Evolutionary conservation across 768 basidiomycete species (phyloP), one percentile per base, ranked within the genome.

Genomic region (Pleurotus cornucopiae): DNA sequence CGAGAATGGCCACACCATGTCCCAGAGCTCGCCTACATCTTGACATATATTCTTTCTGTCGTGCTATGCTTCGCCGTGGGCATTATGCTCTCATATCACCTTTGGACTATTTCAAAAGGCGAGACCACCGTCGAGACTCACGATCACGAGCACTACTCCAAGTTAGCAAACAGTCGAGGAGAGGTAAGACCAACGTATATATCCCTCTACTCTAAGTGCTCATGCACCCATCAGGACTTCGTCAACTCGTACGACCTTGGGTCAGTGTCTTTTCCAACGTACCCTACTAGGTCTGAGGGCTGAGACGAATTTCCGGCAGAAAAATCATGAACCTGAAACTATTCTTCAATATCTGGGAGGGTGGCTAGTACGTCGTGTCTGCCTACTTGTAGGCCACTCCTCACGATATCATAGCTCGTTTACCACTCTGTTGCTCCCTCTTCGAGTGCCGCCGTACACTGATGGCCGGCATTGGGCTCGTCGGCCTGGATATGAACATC

Each of bases 201-300:
- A 4, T 38, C 9, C 23, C n/a, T 23, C 60, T 20, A 49, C 13
- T 5, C 56, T 20, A 9, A 18, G 53, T 12, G 25, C 13, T 4
- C 30, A 53, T 39, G 11, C 45, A 38, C 44, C 12, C 13, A n/a
- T 16, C 43, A 91, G 90, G 74, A 74, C 1, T 98, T 94, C 64
- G 77, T 92, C 9, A 98, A 98, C 64, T 93, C 89, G 1, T 99
- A 94, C 66, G 91, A 98, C 67, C 73, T 96, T 3, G 96, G 94
- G 81, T 87, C 66, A 41, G 78, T 64, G 23, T n/a, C 16, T 1
- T 34, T 9, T 45, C 46, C 43, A 26, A 21, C 5, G 12, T 52
- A 21, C 21, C 2, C 11, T 37, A 14, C 25, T 13, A 20, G 6
- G 12, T 11, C 49, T 6, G 25, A 34, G 2, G 23, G 40, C 26